Evolutionary conservation across 371 early-diverging fungal species (phyloP).

Genomic region (Mucor sp.): DNA sequence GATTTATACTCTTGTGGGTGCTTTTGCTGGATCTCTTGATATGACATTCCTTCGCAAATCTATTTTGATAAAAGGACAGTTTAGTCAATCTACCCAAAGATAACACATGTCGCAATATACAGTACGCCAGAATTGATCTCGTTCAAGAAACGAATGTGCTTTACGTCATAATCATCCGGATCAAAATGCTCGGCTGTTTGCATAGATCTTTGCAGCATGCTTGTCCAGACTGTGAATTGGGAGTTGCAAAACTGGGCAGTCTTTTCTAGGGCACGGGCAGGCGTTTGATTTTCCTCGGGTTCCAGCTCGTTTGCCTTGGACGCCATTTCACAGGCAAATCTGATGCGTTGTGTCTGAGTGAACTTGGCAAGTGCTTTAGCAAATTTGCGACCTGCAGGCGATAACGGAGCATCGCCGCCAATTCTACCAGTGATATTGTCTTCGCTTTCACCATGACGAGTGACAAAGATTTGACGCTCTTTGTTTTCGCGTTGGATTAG

Average conservation of each 20-base stretch:
- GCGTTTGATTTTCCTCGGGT: constrained; percentile 26
- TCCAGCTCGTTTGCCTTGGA: constrained; percentile 25
- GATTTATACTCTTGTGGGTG: constrained; percentile 73
- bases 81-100: background rate
- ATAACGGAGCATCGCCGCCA: constrained; percentile 78
- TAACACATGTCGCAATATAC: background rate
- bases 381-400: constrained; percentile 63
- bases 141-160: constrained; percentile 74
- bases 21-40: constrained; percentile 64
- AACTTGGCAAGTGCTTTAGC: constrained; percentile 71
- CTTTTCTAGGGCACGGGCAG: constrained; percentile 20
- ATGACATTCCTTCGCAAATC: constrained; percentile 58
- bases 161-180: constrained; percentile 68
- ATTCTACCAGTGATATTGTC: constrained; percentile 62
- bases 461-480: constrained; percentile 78
- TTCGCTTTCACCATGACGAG: constrained; percentile 80
- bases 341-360: constrained; percentile 47
- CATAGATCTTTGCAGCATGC: constrained; percentile 71
- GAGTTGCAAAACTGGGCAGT: constrained; percentile 36
- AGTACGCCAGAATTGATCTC: constrained; percentile 83
- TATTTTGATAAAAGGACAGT: background rate
- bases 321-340: constrained; percentile 45
- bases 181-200: constrained; percentile 72
- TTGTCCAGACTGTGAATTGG: constrained; percentile 74
- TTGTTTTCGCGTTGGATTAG: background rate